phyloP scores from a whole-genome alignment of 345 rosid species.

The Salix dunnii region DNA sequence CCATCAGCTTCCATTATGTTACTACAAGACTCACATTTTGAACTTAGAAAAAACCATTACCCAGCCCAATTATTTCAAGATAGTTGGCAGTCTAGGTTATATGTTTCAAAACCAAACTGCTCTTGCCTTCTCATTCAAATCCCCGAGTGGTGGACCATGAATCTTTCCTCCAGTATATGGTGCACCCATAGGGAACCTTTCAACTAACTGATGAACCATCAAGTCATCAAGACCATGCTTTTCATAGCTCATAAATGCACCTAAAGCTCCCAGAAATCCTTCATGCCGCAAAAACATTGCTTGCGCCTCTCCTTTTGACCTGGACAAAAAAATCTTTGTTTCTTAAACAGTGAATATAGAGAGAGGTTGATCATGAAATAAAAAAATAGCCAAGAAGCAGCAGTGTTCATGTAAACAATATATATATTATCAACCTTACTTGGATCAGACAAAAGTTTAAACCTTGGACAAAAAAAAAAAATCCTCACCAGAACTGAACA shows the following conservation, averaged over 20 bases:
- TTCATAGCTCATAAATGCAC: slow-evolving; percentile 98
- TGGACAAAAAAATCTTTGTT: slow-evolving; percentile 24
- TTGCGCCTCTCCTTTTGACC: slow-evolving; percentile 92
- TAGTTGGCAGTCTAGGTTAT: slow-evolving; percentile 10
- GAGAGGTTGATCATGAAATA: background rate
- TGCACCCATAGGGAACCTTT: slow-evolving; percentile 99
- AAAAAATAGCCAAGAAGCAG: slow-evolving; percentile 10
- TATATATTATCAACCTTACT: slow-evolving; percentile 6
- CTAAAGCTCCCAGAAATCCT: slow-evolving; percentile 95
- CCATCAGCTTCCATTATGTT: background rate
- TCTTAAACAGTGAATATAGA: background rate
- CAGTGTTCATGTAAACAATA: background rate
- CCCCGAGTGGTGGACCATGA: slow-evolving; percentile 95
- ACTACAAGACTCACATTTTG: background rate
- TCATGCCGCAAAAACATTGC: slow-evolving; percentile 99
- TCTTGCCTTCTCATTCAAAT: slow-evolving; percentile 95
- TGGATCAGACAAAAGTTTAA: background rate
- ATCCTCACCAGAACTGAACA: slow-evolving; percentile 81
- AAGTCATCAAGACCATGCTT: slow-evolving; percentile 97
- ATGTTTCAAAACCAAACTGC: slow-evolving; percentile 3
- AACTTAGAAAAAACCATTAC: background rate
- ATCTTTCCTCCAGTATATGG: slow-evolving; percentile 94
- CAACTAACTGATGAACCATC: slow-evolving; percentile 97
- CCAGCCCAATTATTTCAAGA: slow-evolving; percentile 1
- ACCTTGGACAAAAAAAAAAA: background rate